phyloP scores from a whole-genome alignment of 2,329 filamentous ascomycete species.

The Aschersonia sp. region DNA sequence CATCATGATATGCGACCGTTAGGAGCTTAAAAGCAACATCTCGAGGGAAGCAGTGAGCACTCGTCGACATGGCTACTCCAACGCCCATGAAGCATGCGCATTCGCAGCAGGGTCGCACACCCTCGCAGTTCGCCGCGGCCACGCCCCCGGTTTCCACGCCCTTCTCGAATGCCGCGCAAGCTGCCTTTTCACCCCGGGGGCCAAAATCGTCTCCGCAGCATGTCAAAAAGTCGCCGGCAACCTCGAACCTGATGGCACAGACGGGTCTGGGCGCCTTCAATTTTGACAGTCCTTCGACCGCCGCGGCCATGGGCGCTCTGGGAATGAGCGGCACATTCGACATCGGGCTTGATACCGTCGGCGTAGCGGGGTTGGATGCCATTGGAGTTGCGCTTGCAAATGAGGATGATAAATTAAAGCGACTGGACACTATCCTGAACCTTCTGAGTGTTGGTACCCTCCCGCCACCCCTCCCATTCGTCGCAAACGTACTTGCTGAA shows the following conservation, averaged over 20 bases:
- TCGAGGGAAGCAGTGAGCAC: neutral
- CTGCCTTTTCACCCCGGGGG: slow-evolving; percentile 44
- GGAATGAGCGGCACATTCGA: slow-evolving; percentile 36
- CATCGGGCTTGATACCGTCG: slow-evolving; percentile 35
- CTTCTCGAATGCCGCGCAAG: slow-evolving; percentile 42
- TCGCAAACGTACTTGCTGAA: neutral
- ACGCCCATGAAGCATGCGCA: slow-evolving; percentile 32
- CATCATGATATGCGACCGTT: neutral
- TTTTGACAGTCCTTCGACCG: slow-evolving; percentile 50
- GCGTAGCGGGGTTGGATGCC: slow-evolving; percentile 29
- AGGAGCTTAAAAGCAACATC: neutral
- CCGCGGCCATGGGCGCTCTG: slow-evolving; percentile 43
- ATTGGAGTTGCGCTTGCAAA: slow-evolving; percentile 23
- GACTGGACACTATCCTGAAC: slow-evolving; percentile 35
- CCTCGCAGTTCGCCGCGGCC: slow-evolving; percentile 37
- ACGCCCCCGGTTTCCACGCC: slow-evolving; percentile 55
- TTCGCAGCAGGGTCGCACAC: slow-evolving; percentile 27
- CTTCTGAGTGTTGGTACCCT: slow-evolving; percentile 29
- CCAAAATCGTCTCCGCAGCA: slow-evolving; percentile 48
- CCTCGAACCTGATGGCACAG: slow-evolving; percentile 32
- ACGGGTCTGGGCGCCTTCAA: slow-evolving; percentile 31
- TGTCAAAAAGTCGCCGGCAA: slow-evolving; percentile 48
- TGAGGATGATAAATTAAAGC: slow-evolving; percentile 40
- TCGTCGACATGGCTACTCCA: slow-evolving; percentile 24
- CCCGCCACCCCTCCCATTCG: neutral